Conservation (phyloP, 164 flowering plant species). For the Vitis rupestris region DNA sequence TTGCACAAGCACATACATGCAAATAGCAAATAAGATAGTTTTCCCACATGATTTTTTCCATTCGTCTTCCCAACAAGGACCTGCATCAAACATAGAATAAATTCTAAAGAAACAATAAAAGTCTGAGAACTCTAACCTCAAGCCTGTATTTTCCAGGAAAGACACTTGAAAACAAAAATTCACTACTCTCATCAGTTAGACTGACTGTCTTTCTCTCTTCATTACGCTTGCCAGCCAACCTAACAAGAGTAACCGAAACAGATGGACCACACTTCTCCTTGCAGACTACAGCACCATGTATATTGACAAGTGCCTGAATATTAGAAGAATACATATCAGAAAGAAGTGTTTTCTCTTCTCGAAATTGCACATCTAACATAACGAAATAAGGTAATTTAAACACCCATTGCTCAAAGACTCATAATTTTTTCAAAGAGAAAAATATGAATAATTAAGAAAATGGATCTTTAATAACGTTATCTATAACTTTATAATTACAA, state of each 20-base stretch:
- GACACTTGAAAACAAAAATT: constrained; percentile 67
- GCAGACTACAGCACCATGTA: constrained; percentile 78
- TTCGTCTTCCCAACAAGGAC: neutral
- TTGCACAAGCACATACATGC: no score
- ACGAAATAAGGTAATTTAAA: neutral
- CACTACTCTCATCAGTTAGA: constrained; percentile 55
- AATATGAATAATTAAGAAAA: neutral
- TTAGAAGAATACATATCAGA: constrained; percentile 9
- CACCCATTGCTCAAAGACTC: neutral
- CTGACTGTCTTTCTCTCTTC: constrained; percentile 46
- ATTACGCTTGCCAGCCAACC: constrained; percentile 34
- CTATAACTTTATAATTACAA: no score
- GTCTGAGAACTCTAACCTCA: constrained; percentile 51
- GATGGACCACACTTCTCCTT: constrained; percentile 78
- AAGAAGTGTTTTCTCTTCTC: neutral
- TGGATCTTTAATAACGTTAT: no score
- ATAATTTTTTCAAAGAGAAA: neutral
- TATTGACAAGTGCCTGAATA: constrained; percentile 75
- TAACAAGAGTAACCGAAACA: constrained; percentile 57
- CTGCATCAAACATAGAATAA: neutral
- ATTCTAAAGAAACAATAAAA: neutral
- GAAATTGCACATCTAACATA: neutral
- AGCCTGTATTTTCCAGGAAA: constrained; percentile 87
- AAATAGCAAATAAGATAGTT: neutral
- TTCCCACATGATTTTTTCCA: neutral